These are phyloP conservation scores for Trichoderma harzianum DNA, from an alignment of 2,329 filamentous ascomycete species.

Conservation along the genomic window DNA sequence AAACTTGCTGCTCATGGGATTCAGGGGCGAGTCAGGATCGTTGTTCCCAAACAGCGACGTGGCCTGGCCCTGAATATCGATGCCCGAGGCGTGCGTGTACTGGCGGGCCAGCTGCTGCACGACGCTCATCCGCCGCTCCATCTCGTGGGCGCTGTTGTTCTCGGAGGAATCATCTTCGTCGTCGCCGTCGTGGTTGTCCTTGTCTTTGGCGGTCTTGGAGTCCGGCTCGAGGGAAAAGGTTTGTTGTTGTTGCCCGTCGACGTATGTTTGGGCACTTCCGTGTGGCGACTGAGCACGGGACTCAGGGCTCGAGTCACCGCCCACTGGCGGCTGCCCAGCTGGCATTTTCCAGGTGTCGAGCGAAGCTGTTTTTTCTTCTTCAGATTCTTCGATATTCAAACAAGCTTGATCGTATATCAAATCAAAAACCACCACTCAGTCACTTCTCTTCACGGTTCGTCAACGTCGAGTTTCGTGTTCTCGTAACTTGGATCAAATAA, in stretches of 20 bases:
- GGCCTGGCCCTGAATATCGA: conserved; percentile 7
- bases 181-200: neutral
- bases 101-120: conserved; percentile 5
- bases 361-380: neutral
- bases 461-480: neutral
- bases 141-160: neutral
- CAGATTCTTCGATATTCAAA: neutral
- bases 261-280: conserved; percentile 4
- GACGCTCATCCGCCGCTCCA: neutral
- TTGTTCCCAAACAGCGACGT: neutral
- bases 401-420: neutral
- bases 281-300: conserved; percentile 10
- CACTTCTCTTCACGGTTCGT: neutral
- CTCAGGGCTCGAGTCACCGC: neutral
- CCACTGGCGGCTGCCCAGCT: neutral
- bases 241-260: neutral
- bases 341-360: neutral
- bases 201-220: neutral
- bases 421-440: neutral
- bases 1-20: conserved; percentile 40
- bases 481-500: neutral
- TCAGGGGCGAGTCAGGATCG: conserved; percentile 26
- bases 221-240: neutral
- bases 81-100: conserved; percentile 6
- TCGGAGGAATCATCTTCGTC: neutral